Evolutionary conservation across 768 basidiomycete species (phyloP), one percentile per base, ranked within the genome.

Genomic region (Collybia mongolica): DNA sequence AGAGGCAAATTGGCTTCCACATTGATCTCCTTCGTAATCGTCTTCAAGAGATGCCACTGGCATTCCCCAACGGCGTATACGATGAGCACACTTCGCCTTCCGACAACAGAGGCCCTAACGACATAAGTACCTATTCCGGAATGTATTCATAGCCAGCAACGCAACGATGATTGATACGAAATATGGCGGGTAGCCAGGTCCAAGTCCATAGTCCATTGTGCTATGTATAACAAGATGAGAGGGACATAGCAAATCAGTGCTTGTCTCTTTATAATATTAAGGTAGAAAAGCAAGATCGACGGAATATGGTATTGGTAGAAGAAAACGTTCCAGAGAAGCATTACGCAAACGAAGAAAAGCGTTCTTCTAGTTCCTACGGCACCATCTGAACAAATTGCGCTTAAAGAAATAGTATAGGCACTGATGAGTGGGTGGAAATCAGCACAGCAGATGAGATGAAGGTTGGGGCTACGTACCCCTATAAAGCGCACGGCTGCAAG

Each of bases 321-420:
- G 26, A 51, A 17, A 44, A 20, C 43, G 48, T 47, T 51, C 41
- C 39, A 40, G 49, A 51, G 20, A 53, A 23, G n/a, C 35, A 51
- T 41, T 45, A 22, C 18, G 36, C 37, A 48, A 8, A 32, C 7
- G 37, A 32, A 36, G 17, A 28, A 36, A 37, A 42, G 26, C 18
- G n/a, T 51, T 14, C 14, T 41, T 18, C 75, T 69, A 92, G 61
- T 85, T 88, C 60, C 76, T 80, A 59, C 90, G 80, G 79, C 86
- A 93, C 66, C 77, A 87, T 56, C 86, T 75, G 81, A 90, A 92
- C 44, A 93, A 67, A 67, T 91, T 90, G 55, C 89, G 81, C 68
- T 80, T 88, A 74, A 91, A 79, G 76, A 83, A 89, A 72, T 92
- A 93, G 65, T 63, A 90, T 57, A 93, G 62, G 65, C 90, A 92